phyloP scores from a whole-genome alignment of 73 alveolate genomes.

The Halteria grandinella region DNA sequence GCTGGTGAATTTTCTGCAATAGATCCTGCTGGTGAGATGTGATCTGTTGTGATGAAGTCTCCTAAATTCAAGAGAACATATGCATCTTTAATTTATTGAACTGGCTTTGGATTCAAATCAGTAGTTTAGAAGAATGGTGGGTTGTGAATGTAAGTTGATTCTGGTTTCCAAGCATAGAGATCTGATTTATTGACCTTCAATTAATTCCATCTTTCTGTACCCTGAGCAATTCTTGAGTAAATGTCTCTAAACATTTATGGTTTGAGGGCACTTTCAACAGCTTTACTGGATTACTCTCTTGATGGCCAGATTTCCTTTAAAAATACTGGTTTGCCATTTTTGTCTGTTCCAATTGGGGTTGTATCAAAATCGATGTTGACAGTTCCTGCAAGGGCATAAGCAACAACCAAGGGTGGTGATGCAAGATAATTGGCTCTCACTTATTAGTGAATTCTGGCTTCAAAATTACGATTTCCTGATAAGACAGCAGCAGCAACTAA shows the following conservation, averaged over 20 bases:
- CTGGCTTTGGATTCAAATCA: conserved; percentile 41
- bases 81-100: conserved; percentile 43
- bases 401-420: conserved; percentile 82
- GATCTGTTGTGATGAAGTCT: too few relatives aligned
- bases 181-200: conserved; percentile 48
- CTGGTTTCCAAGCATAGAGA: conserved; percentile 71
- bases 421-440: conserved; percentile 82
- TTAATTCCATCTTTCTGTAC: conserved; percentile 76
- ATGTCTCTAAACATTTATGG: conserved; percentile 74
- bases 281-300: conserved; percentile 36
- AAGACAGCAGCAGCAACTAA: conserved; percentile 77
- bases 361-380: conserved; percentile 75
- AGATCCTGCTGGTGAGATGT: too few relatives aligned
- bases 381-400: conserved; percentile 76
- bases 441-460: conserved; percentile 74
- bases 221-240: conserved; percentile 66
- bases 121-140: conserved; percentile 77
- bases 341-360: conserved; percentile 69
- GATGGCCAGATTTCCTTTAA: conserved; percentile 82
- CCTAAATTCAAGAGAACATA: too few relatives aligned
- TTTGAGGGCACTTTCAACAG: conserved; percentile 62
- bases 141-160: conserved; percentile 72
- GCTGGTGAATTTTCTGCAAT: too few relatives aligned
- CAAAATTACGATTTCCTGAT: conserved; percentile 74
- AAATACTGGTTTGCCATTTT: conserved; percentile 71